A percentile compares a stretch with the other conserved stretches of the same genome.
Conservation (phyloP, 768 basidiomycete genomes). For the Calocybe cyanea region DNA sequence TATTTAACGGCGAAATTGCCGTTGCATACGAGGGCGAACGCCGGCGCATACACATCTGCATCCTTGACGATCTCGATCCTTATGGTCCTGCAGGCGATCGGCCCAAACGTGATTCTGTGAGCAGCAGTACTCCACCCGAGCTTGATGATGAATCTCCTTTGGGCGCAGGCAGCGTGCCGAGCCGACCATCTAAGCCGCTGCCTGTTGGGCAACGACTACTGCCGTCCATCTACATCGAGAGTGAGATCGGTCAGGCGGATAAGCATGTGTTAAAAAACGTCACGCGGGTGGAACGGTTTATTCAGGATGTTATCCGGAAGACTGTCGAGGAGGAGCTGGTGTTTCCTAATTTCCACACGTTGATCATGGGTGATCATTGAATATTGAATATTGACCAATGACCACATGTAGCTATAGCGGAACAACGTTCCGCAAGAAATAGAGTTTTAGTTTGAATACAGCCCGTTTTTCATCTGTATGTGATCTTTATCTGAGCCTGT, state of each 20-base stretch:
- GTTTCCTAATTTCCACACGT: slow-evolving; percentile 93
- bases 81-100: slow-evolving; percentile 67
- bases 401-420: background rate
- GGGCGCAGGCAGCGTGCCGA: slow-evolving; percentile 26
- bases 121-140: slow-evolving; percentile 55
- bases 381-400: background rate
- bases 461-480: too few relatives aligned
- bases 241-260: slow-evolving; percentile 93
- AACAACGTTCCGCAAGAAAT: background rate
- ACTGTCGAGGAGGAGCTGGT: slow-evolving; percentile 95
- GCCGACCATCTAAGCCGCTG: slow-evolving; percentile 57
- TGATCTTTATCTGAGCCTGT: background rate
- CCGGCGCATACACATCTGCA: slow-evolving; percentile 78
- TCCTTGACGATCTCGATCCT: slow-evolving; percentile 85
- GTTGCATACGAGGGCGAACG: slow-evolving; percentile 89
- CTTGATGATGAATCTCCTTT: slow-evolving; percentile 50
- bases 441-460: too few relatives aligned
- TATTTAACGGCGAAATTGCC: slow-evolving; percentile 84
- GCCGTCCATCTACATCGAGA: slow-evolving; percentile 88
- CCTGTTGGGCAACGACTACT: slow-evolving; percentile 82
- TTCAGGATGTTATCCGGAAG: slow-evolving; percentile 92
- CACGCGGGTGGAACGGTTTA: slow-evolving; percentile 90
- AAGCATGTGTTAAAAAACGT: slow-evolving; percentile 97
- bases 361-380: slow-evolving; percentile 31
- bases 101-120: slow-evolving; percentile 42